Conservation (phyloP, 176 grass and related monocot genomes). For the Musa acuminata region DNA sequence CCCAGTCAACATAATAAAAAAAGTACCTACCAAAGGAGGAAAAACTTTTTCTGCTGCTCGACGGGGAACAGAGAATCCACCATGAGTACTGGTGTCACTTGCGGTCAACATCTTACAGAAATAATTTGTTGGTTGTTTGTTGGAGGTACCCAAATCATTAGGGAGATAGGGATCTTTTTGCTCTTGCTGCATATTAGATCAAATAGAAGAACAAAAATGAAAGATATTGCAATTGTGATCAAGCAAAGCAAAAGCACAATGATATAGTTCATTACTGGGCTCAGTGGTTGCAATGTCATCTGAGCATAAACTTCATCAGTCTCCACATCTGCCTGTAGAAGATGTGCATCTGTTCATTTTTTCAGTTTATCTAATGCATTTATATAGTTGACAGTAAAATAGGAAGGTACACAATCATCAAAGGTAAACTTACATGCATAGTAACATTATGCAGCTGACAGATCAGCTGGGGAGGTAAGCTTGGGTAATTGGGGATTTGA, state of each 20-base stretch:
- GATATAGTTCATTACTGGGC: constrained; percentile 45
- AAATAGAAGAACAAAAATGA: background rate
- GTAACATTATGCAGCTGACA: constrained; percentile 98
- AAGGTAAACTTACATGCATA: constrained; percentile 74
- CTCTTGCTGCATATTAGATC: constrained; percentile 68
- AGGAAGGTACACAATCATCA: constrained; percentile 7
- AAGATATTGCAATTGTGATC: background rate
- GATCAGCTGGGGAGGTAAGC: constrained; percentile 85
- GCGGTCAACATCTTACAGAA: constrained; percentile 98
- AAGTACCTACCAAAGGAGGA: constrained; percentile 69
- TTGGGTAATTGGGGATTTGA: constrained; percentile 94
- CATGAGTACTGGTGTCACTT: constrained; percentile 97
- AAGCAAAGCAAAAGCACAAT: constrained; percentile 3
- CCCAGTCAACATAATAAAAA: background rate
- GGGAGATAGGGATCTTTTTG: constrained; percentile 91
- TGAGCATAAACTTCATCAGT: constrained; percentile 98
- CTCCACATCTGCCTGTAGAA: constrained; percentile 77
- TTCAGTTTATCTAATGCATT: background rate
- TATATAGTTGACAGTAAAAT: background rate
- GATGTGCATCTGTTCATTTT: background rate
- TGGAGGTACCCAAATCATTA: constrained; percentile 67
- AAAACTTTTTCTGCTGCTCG: constrained; percentile 99
- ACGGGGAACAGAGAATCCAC: constrained; percentile 96
- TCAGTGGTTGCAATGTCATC: constrained; percentile 96
- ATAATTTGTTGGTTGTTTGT: constrained; percentile 98